These are phyloP conservation scores for Hemerocallis citrina DNA, from an alignment of 106 monocot genomes.

Conservation along the genomic window DNA sequence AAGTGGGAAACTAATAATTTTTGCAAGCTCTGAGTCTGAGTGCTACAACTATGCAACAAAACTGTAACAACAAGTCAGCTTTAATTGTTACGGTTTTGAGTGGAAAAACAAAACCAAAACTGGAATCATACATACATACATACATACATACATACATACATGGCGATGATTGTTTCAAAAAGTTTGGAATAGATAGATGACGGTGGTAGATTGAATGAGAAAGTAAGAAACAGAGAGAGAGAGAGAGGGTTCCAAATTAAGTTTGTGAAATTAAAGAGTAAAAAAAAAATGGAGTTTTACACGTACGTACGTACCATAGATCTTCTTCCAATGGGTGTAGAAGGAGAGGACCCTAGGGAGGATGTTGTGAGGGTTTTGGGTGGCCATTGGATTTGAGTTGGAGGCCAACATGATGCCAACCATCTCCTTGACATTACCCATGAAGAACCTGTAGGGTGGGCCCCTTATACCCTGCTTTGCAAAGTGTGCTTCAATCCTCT, in stretches of 20 bases:
- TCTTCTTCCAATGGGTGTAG: conserved; percentile 93
- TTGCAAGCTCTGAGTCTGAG: background rate
- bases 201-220: background rate
- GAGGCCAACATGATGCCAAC: conserved; percentile 51
- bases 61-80: background rate
- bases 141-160: background rate
- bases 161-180: background rate
- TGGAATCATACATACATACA: background rate
- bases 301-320: conserved; percentile 41
- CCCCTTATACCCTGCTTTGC: conserved; percentile 64
- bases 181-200: background rate
- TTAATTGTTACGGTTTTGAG: background rate
- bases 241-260: too few species aligned
- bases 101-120: background rate
- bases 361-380: conserved; percentile 58
- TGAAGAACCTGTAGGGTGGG: conserved; percentile 58
- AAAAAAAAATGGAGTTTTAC: background rate
- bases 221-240: background rate
- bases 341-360: conserved; percentile 86
- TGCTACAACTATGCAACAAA: background rate
- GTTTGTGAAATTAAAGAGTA: background rate
- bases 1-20: background rate
- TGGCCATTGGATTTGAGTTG: conserved; percentile 50
- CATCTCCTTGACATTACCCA: conserved; percentile 70
- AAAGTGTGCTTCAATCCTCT: conserved; percentile 51